These are phyloP conservation scores for Elaeis oleifera DNA, from an alignment of 202 grass and related monocot species.

Conservation along the genomic window DNA sequence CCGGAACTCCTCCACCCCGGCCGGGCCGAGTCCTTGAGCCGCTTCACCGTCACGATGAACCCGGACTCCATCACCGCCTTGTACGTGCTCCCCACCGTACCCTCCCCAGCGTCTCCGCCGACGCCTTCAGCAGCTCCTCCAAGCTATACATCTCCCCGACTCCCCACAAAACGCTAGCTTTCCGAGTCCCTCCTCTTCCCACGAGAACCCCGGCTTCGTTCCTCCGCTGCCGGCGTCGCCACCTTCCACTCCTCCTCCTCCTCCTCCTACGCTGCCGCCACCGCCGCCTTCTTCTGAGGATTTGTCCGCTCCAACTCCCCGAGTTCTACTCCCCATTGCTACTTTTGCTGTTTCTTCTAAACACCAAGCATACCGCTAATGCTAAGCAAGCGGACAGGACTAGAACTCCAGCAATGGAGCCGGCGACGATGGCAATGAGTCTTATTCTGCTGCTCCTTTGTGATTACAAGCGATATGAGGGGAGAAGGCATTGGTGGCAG, in stretches of 20 bases:
- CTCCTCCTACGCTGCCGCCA: not conserved
- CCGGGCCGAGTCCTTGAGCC: not conserved
- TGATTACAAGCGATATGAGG: conserved; percentile 24
- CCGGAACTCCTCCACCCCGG: not conserved
- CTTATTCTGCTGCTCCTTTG: conserved; percentile 9
- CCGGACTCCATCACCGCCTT: not conserved
- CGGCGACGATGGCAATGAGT: conserved; percentile 39
- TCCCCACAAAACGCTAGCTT: not conserved
- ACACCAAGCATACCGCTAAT: conserved; percentile 25
- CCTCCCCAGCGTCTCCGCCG: not conserved
- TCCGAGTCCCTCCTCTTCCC: not conserved
- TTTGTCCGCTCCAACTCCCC: conserved; percentile 1
- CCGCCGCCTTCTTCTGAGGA: not conserved
- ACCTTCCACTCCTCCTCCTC: not conserved
- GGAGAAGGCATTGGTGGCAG: conserved; percentile 33
- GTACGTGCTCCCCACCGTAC: not conserved
- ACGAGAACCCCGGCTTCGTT: too few relatives aligned
- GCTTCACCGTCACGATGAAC: not conserved
- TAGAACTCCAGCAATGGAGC: conserved; percentile 39
- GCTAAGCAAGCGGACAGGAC: conserved; percentile 33
- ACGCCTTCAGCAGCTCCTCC: not conserved
- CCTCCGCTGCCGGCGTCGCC: not conserved
- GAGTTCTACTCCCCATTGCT: not conserved
- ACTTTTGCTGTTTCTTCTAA: conserved; percentile 26
- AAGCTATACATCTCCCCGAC: not conserved